Evolutionary conservation across 768 basidiomycete species (phyloP).

Genomic region (Pisolithus orientalis): DNA sequence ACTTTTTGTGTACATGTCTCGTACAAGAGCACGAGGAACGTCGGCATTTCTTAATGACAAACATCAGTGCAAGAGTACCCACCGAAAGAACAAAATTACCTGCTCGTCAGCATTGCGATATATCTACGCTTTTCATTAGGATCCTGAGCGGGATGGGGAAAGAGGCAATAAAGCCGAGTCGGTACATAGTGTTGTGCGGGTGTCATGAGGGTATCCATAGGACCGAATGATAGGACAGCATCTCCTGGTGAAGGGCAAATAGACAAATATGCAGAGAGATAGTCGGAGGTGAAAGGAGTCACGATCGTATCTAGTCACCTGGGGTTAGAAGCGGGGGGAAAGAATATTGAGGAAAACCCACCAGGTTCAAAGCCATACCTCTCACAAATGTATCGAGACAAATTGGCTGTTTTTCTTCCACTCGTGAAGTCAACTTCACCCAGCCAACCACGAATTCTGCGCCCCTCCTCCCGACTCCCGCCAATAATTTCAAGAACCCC

Average conservation of each 20-base stretch:
- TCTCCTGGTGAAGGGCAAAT: conserved; percentile 66
- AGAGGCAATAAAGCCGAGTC: conserved; percentile 66
- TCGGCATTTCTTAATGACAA: conserved; percentile 61
- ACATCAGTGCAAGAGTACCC: neutral
- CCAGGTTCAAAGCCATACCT: conserved; percentile 78
- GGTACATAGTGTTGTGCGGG: conserved; percentile 72
- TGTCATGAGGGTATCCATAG: conserved; percentile 72
- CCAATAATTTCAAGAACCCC: conserved; percentile 71
- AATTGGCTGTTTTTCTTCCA: conserved; percentile 55
- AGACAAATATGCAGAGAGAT: conserved; percentile 72
- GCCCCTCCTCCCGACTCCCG: conserved; percentile 67
- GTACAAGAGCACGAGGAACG: conserved; percentile 75
- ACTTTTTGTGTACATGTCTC: conserved; percentile 89
- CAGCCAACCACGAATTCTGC: conserved; percentile 68
- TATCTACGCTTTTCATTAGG: conserved; percentile 67
- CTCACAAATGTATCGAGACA: conserved; percentile 72
- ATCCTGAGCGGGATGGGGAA: conserved; percentile 80
- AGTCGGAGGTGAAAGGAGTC: conserved; percentile 72
- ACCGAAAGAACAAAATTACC: conserved; percentile 33
- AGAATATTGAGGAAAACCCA: conserved; percentile 18
- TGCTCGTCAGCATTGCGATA: conserved; percentile 63
- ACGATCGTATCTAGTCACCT: conserved; percentile 54
- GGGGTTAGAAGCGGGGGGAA: neutral
- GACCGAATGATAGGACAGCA: conserved; percentile 73
- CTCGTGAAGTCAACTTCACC: conserved; percentile 75